Evolutionary conservation across 2,329 filamentous ascomycete genomes (phyloP), one percentile per base, ranked within the genome.

Genomic region (Zopfia rhizophila): DNA sequence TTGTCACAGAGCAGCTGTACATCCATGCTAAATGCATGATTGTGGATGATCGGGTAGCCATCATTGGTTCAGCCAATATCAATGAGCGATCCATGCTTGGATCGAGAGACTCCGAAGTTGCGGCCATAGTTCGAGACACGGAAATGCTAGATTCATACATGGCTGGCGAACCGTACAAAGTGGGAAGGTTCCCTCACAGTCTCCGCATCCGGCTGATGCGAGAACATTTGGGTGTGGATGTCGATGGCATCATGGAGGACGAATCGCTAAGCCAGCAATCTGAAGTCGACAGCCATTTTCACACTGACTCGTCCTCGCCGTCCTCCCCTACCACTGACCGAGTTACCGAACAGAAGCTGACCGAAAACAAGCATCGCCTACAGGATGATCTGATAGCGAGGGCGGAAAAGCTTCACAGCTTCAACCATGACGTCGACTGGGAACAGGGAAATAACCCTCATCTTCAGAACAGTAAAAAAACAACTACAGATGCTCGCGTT

Each of bases 21-120:
- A 97, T 99, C 45, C 94, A 99, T 65, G 94, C 94, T 51, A 99
- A 99, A 74, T 89, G 89, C 56, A 97, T 97, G 79, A 83, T 99
- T 44, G 93, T 96, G 4, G 94, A 99, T 70, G 94, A 99, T 65
- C 85, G 93, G 23, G 85, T 94, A 46, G 93, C 88, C 14, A 86
- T 99, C 51, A 99, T 99, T 60, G 94, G 94, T 13, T 97, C 93
- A 32, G 94, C 94, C 40, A 99, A 99, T 68, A 97, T 99, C 78
- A 99, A 99, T 63, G 94, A 99, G 72, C 86, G 94, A 32, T 97
- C 93, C 5, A 91, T 97, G 91, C 73, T 97, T 51, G 94, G 94
- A 7, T 88, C 84, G 36, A 85, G 94, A 62, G 94, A 99, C 71
- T 97, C 93, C 0, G 94, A 99, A 72, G 86, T 90, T 52, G 94